Evolutionary conservation across 2,329 filamentous ascomycete genomes (phyloP).

Genomic region (Colletotrichum graminicola): DNA sequence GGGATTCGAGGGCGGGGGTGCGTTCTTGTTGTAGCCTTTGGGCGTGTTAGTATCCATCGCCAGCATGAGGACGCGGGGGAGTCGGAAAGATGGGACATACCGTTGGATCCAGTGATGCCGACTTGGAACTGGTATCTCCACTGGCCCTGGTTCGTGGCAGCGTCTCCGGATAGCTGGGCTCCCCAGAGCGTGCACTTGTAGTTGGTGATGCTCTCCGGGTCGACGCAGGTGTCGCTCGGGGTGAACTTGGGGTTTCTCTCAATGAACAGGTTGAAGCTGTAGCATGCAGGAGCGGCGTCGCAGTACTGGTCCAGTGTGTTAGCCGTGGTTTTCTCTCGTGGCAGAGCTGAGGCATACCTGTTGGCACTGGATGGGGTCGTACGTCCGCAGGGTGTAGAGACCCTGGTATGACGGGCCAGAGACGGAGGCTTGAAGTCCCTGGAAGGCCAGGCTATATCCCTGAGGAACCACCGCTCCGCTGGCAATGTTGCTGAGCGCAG

Average conservation of each 20-base stretch:
- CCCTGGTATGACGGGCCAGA: constrained; percentile 8
- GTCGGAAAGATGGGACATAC: constrained; percentile 1
- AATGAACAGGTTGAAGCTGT: constrained; percentile 30
- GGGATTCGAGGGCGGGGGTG: neutral
- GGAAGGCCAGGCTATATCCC: constrained; percentile 9
- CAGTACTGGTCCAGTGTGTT: constrained; percentile 7
- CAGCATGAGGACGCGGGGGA: too few relatives aligned
- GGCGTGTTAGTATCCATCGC: neutral
- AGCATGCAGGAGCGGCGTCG: constrained; percentile 31
- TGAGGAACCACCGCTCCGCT: neutral
- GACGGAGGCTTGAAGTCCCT: neutral
- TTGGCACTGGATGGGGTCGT: constrained; percentile 26
- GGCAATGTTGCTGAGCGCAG: neutral
- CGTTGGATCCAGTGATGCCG: constrained; percentile 38
- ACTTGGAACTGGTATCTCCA: constrained; percentile 40
- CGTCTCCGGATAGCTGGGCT: neutral
- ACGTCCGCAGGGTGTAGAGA: constrained; percentile 24
- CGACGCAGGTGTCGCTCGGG: constrained; percentile 17
- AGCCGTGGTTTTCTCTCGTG: neutral
- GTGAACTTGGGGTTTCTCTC: constrained; percentile 26
- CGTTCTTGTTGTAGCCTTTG: constrained; percentile 18
- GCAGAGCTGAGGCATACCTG: constrained; percentile 6
- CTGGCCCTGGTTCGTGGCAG: constrained; percentile 36
- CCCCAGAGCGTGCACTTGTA: constrained; percentile 35
- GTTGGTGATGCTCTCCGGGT: constrained; percentile 29